Evolutionary conservation across 352 stramenopile genomes (phyloP), one percentile per base, ranked within the genome.

Genomic region (Saprolegnia parasitica): DNA sequence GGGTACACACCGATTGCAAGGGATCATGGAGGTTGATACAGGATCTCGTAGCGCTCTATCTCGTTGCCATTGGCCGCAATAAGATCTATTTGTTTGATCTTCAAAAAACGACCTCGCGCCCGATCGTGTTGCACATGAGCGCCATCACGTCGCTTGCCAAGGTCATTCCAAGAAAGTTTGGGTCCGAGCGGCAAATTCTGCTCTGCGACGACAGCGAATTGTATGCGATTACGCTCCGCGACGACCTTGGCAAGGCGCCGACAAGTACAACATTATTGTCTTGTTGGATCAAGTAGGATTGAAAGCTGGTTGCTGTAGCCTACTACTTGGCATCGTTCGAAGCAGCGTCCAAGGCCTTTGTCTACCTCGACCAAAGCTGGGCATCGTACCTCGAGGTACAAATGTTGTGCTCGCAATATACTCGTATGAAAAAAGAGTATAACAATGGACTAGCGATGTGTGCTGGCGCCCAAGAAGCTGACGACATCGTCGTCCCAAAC

Each of bases 291-390:
- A 52, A 52, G 46, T 52, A 18, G 18, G 21, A 52, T n/a, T n/a
- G n/a, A n/a, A n/a, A n/a, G n/a, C n/a, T n/a, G n/a, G n/a, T 52
- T 18, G 18, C 18, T 52, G 18, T 52, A 52, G 46, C 21, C 21
- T 52, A 52, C 46, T 52, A 52, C 21, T 52, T 52, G 46, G 46
- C 46, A 52, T 52, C 46, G 21, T 52, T 52, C 21, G 46, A 52
- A 52, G 21, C 46, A 52, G 21, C 18, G 18, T 20, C 46, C 21
- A 52, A 52, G 21, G 18, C 21, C 18, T 52, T 20, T 52, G 46
- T 21, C 21, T 52, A 52, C 21, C 21, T 52, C 18, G 21, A 18
- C 21, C 46, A 52, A 52, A 52, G 46, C 46, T 52, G 46, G 46
- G 21, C 18, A 18, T 20, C 46, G 18, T 52, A 52, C 21, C 46